Evolutionary conservation across 2,329 filamentous ascomycete genomes (phyloP).

Genomic region (Aureobasidium sp.): DNA sequence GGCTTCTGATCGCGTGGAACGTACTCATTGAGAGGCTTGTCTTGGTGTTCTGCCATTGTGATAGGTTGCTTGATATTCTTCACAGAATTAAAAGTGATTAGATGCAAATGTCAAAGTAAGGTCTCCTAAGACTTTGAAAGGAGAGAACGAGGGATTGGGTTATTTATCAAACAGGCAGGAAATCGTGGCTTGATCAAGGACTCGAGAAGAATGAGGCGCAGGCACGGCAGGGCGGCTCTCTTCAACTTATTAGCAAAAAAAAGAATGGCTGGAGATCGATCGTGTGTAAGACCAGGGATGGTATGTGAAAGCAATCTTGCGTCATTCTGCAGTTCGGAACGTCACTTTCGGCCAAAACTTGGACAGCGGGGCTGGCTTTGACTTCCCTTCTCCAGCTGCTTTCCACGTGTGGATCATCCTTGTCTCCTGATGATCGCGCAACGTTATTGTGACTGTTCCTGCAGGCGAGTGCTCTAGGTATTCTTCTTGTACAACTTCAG

Average conservation of each 20-base stretch:
- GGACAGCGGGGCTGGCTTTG: background rate
- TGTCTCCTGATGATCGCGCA: too few species aligned
- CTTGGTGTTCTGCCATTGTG: constrained; percentile 18
- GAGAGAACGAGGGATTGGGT: background rate
- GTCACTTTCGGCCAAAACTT: background rate
- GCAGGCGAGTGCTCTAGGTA: too few species aligned
- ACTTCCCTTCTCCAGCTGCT: background rate
- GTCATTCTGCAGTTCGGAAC: background rate
- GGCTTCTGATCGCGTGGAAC: constrained; percentile 9
- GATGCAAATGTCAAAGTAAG: background rate
- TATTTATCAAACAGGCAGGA: background rate
- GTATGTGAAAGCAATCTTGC: background rate
- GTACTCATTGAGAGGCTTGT: constrained; percentile 37
- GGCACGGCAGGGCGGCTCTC: background rate
- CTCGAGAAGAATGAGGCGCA: constrained; percentile 2
- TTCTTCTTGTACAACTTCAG: too few species aligned
- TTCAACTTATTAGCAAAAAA: background rate
- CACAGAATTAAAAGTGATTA: background rate
- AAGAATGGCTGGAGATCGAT: constrained; percentile 3
- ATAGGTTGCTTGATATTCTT: background rate
- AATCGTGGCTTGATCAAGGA: constrained; percentile 1
- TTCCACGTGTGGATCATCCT: background rate
- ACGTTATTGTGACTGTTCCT: too few species aligned
- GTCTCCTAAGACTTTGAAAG: background rate
- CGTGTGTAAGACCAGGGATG: background rate